A percentile compares a stretch with the other conserved stretches of the same genome.
phyloP scores from a whole-genome alignment of 169 alveolate species.

The Eimeria brunetti region DNA sequence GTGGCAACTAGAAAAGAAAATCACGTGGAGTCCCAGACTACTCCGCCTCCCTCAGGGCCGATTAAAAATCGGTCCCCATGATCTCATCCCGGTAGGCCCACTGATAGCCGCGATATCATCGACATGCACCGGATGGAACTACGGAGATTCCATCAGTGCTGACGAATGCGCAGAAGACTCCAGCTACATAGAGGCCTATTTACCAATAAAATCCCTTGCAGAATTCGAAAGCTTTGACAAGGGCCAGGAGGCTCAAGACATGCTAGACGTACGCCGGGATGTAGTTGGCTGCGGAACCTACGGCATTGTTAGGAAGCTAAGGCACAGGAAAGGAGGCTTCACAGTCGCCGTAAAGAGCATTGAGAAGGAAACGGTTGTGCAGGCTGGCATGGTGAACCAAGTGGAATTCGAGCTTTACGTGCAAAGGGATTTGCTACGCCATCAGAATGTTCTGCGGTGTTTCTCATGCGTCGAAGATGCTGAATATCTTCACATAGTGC shows the following conservation, averaged over 20 bases:
- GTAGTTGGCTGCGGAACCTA: slow-evolving; percentile 94
- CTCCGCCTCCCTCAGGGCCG: slow-evolving; percentile 1
- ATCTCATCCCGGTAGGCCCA: slow-evolving; percentile 63
- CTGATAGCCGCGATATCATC: slow-evolving; percentile 49
- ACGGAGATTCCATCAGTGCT: background rate
- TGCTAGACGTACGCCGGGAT: slow-evolving; percentile 33
- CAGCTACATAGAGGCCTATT: slow-evolving; percentile 47
- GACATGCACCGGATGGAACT: background rate
- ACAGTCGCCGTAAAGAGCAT: slow-evolving; percentile 93
- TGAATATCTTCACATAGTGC: slow-evolving; percentile 90
- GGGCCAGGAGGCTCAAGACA: slow-evolving; percentile 56
- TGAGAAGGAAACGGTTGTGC: slow-evolving; percentile 89
- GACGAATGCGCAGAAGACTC: slow-evolving; percentile 49
- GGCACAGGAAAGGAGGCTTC: slow-evolving; percentile 89
- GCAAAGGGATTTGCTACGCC: slow-evolving; percentile 91
- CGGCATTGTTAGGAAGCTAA: slow-evolving; percentile 93
- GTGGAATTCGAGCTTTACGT: slow-evolving; percentile 92
- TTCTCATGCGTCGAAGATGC: slow-evolving; percentile 93
- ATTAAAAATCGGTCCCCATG: slow-evolving; percentile 42
- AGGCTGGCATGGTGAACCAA: slow-evolving; percentile 87
- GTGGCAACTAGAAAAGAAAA: background rate
- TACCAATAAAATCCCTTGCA: slow-evolving; percentile 51
- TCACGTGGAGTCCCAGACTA: background rate
- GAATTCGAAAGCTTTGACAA: slow-evolving; percentile 42
- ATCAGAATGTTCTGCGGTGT: slow-evolving; percentile 91